Base-by-base conservation (phyloP, 768 basidiomycete species). In the Auricularia sp. region DNA sequence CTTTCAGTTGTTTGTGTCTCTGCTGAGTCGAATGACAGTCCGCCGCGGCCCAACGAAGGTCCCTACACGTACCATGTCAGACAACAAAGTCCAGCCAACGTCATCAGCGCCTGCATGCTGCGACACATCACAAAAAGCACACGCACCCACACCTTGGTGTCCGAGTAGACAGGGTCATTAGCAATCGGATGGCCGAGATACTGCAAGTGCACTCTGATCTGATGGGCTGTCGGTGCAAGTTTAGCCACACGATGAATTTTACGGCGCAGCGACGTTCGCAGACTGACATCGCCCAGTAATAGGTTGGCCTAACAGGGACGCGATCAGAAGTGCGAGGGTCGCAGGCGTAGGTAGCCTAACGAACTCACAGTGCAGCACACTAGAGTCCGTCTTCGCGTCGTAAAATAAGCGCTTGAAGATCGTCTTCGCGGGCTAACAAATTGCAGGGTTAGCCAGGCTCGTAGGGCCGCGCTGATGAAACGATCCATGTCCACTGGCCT, bases 121-220 rank as follows among this genome's bases (percentile, higher is more conserved):
- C 18, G 21, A 36, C 5, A 59, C 54, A 45, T 24, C 36, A 42
- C 62, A 18, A 47, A 45, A 37, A 39, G 42, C n/a, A 8, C 5
- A 72, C 77, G 39, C 69, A 86, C 90, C 90, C 90, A 92, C 62
- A 91, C 90, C 47, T 81, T 82, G 39, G 79, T 77, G 66, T 90
- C 89, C 18, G 89, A 88, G 75, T 99, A 99, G 2, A 98, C 82
- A 2, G 94, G 92, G 69, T 98, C 97, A 72, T 99, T 98, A 11
- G 92, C 91, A 67, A 99, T 94, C 0, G 97, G 89, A 72, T 91
- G 79, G 1, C 96, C 97, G 65, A 99, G 84, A 75, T 83, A 98
- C 75, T 98, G 97, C 2, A 99, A 82, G 72, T 99, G 97, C 3
- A 99, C 96, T 62, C 97, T 84, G 65, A 98, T 91, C 75, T 99